phyloP scores from a whole-genome alignment of 305 asterid species.

The Euphrasia arctica region DNA sequence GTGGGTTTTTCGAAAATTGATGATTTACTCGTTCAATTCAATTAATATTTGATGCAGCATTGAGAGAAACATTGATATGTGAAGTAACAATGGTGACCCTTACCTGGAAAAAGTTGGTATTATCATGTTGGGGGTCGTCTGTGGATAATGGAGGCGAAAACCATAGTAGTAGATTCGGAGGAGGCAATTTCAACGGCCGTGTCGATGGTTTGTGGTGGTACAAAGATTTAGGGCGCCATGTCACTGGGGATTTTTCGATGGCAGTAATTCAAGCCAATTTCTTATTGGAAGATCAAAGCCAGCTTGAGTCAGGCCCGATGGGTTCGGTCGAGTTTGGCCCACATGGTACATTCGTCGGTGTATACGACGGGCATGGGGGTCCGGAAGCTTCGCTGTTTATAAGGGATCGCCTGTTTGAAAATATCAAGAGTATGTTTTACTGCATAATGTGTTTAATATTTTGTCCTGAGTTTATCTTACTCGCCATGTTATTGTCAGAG shows the following conservation, averaged over 20 bases:
- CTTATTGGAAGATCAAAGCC: background rate
- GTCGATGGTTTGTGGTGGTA: background rate
- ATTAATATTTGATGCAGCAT: background rate
- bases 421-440: background rate
- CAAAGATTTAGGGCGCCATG: conserved; percentile 1
- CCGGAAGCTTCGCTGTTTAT: conserved; percentile 2
- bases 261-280: background rate
- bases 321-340: background rate
- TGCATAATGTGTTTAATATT: background rate
- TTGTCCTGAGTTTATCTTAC: background rate
- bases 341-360: background rate
- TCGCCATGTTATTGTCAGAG: background rate
- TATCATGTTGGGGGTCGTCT: background rate
- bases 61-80: background rate
- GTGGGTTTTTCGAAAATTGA: background rate
- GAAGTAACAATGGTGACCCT: background rate
- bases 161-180: background rate
- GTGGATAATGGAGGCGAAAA: background rate
- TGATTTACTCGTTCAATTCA: background rate
- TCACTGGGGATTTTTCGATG: background rate
- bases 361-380: background rate
- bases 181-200: background rate
- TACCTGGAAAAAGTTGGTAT: background rate
- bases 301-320: background rate
- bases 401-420: conserved; percentile 1